Base-by-base conservation (phyloP, 1,284 basidiomycete genomes). In the Sparassis latifolia region DNA sequence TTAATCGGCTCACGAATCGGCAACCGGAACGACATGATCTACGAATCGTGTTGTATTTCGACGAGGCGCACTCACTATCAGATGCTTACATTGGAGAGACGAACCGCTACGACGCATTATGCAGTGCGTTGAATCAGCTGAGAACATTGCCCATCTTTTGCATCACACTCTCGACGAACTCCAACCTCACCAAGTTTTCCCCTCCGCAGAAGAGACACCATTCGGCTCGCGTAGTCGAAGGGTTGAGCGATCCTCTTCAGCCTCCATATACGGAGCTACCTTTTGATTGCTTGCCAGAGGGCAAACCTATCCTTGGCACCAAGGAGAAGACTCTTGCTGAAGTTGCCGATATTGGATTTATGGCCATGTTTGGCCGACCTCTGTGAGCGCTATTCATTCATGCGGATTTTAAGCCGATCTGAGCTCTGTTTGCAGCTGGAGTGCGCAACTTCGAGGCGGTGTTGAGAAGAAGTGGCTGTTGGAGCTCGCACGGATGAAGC, bases 51-150 rank as follows among this genome's bases (percentile, higher is more conserved):
- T 10, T 46, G n/a, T 51, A 46, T 29, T 33, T 51, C 20, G 50
- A 51, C 33, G 50, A 51, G 29, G 45, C 45, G 4, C 44, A 51
- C 29, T 27, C 35, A 5, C 50, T 51, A 9, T 27, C 45, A 31
- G 27, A 42, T 12, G 3, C 5, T n/a, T 7, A 50, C n/a, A 29
- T 3, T 2, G 3, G 5, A 9, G 30, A 30, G 33, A 5, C 27
- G 20, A 42, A 42, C 5, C 39, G n/a, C 30, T 51, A 29, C 37
- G 45, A 51, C n/a, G 42, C 35, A 27, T n/a, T 51, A 9, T 30
- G 10, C 7, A 3, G 5, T 3, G 31, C 33, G 2, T 42, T 47
- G 32, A 20, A 37, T 12, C 9, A 37, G 9, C 30, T 47, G 10
- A 20, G 4, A 9, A 33, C 7, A 12, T 3, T 51, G 3, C 45